A percentile compares a stretch with the other conserved stretches of the same genome.
phyloP scores from a whole-genome alignment of 164 flowering plant genomes.

The Liriodendron chinense region DNA sequence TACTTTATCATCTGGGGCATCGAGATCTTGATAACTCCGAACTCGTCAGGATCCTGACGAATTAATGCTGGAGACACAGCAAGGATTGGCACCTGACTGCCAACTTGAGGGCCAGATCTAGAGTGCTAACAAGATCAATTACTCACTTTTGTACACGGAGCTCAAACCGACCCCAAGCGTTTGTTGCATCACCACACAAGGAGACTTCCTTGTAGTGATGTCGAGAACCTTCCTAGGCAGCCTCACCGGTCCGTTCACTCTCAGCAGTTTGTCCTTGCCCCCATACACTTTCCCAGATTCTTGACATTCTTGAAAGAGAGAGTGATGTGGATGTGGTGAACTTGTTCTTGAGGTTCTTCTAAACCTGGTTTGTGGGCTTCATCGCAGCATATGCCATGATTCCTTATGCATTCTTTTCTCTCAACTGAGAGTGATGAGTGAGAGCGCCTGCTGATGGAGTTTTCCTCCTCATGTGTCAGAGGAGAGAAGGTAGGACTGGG shows the following conservation, averaged over 20 bases:
- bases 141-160: no score
- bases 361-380: slow-evolving; percentile 34
- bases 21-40: no score
- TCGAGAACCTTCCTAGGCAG: slow-evolving; percentile 88
- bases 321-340: slow-evolving; percentile 37
- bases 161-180: no score
- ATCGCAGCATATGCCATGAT: slow-evolving; percentile 20
- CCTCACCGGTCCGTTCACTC: slow-evolving; percentile 92
- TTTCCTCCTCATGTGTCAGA: no score
- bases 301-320: slow-evolving; percentile 45
- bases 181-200: slow-evolving; percentile 88
- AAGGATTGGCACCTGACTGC: no score
- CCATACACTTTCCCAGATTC: slow-evolving; percentile 69
- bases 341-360: slow-evolving; percentile 34
- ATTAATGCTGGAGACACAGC: no score
- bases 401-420: not conserved
- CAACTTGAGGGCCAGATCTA: no score
- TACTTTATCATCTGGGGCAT: no score
- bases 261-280: slow-evolving; percentile 80
- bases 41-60: no score
- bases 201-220: slow-evolving; percentile 90
- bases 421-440: not conserved
- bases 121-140: no score
- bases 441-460: no score
- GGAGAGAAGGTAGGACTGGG: no score